Base-by-base conservation (phyloP, 2,329 filamentous ascomycete species). In the Pleurostoma richardsiae region DNA sequence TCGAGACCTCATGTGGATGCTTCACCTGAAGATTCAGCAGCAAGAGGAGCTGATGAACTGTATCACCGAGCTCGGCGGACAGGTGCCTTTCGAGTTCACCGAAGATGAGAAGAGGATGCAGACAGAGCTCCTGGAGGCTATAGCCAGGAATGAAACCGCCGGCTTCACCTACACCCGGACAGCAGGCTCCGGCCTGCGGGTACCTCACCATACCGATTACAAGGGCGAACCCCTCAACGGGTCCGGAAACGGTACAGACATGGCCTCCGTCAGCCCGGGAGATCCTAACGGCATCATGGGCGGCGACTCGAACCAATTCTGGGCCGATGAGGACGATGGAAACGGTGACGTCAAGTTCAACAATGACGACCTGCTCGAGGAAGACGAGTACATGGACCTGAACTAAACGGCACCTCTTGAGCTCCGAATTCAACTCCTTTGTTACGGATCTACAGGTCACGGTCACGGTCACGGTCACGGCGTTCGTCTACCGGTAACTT, bases 61-160 rank as follows among this genome's bases (percentile, higher is more conserved):
- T 44, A 84, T 95, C 48, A 73, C 77, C 30, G 82, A 84, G 49
- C 75, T 91, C 10, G 89, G 89, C 40, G 85, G 85, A 6, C 77
- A 77, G 10, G 87, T 88, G 66, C 88, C 90, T 1, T 91, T 94
- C 58, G 85, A 90, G 59, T 75, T 88, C 54, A 90, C 85, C 2
- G 94, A 99, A 54, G 94, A 97, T 46, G 92, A 97, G 73, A 86
- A 85, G 64, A 87, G 94, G 39, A 97, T 99, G 94, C 88, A 91
- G 53, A 90, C 87, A 2, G 94, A 99, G 66, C 81, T 97, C 42
- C 78, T 90, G 63, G 89, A 95, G 59, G 87, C 92, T 19, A 81
- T 96, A 61, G 76, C 86, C 63, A 91, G 86, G 74, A 94, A 90
- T 54, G 86, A 88, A 40, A 71, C 78, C 6, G 77, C 76, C 31